Evolutionary conservation across 1,284 basidiomycete species (phyloP), one percentile per base, ranked within the genome.

Genomic region (Leccinum pachyderme): DNA sequence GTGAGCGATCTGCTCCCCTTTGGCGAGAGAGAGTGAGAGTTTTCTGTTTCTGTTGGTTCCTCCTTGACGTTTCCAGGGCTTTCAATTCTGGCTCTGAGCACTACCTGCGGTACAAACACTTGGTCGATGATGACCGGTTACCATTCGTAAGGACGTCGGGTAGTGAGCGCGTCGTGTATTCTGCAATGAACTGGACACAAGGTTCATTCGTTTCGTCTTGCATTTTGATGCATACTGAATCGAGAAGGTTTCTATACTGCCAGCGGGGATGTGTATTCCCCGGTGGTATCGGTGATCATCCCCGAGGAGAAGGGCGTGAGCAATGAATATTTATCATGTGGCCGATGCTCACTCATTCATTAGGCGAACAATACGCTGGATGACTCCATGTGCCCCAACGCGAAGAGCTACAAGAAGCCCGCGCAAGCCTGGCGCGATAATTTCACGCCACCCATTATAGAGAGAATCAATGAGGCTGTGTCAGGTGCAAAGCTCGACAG

Each of bases 291-390:
- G 0, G 75, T 87, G n/a, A 72, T 86, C 52, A 62, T 89, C 15
- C 72, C 78, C 4, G 84, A 87, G 69, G 72, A 77, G 12, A 81
- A 83, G 63, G 69, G 71, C 7, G 84, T 85, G 58, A 51, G 75
- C 56, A 52, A 18, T 22, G 41, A n/a, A 27, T 9, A 4, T 32
- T 52, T 7, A 24, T 41, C 11, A 9, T 12, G 39, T 22, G 22
- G 39, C 12, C 22, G 22, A 22, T 43, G 24, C 24, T 43, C 41
- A 43, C 13, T 25, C 7, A 24, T 58, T 54, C 39, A 60, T 59
- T 55, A 81, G 74, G 72, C 72, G 27, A 93, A 94, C 66, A 82
- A 90, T 63, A 94, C 92, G 0, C 77, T 95, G 1, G 81, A 90
- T 52, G 81, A 87, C 56, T 72, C 73, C 47, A 83, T 81, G 74